Percentiles rank a stretch among this genome's conserved stretches.
Conservation (phyloP, 352 stramenopile species). For the Pythium rishiriense region DNA sequence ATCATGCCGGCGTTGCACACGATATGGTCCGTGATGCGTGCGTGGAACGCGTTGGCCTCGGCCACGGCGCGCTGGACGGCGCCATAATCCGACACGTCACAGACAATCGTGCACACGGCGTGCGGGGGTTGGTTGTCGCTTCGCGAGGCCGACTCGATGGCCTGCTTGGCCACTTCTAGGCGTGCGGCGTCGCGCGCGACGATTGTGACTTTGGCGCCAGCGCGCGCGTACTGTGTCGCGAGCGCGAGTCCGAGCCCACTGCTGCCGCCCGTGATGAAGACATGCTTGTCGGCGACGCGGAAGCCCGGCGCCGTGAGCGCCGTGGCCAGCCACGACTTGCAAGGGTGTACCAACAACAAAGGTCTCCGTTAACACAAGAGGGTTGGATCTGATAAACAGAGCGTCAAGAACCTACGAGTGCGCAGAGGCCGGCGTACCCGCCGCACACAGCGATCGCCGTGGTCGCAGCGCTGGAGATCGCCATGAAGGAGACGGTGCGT, state of each 20-base stretch:
- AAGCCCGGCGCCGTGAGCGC: slow-evolving; percentile 43
- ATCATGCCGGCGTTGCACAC: slow-evolving; percentile 41
- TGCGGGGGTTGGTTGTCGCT: slow-evolving; percentile 6
- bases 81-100: slow-evolving; percentile 40
- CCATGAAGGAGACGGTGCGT: too few relatives aligned
- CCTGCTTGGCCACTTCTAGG: slow-evolving; percentile 35
- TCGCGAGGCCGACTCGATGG: slow-evolving; percentile 24
- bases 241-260: slow-evolving; percentile 52
- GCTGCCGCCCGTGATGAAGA: slow-evolving; percentile 50
- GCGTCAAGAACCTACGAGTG: background rate
- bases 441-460: background rate
- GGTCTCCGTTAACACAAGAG: background rate
- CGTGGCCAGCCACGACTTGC: slow-evolving; percentile 54
- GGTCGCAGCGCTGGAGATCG: background rate
- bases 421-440: background rate
- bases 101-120: slow-evolving; percentile 40
- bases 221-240: slow-evolving; percentile 52
- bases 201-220: slow-evolving; percentile 51
- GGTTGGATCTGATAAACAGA: background rate
- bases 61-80: slow-evolving; percentile 40
- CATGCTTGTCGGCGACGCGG: slow-evolving; percentile 46
- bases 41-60: slow-evolving; percentile 57
- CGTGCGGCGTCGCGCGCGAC: slow-evolving; percentile 35
- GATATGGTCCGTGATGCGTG: slow-evolving; percentile 53
- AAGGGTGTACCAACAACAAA: background rate